Evolutionary conservation across 495 filamentous ascomycete genomes (phyloP).

Genomic region (Penicillium robsamsonii): DNA sequence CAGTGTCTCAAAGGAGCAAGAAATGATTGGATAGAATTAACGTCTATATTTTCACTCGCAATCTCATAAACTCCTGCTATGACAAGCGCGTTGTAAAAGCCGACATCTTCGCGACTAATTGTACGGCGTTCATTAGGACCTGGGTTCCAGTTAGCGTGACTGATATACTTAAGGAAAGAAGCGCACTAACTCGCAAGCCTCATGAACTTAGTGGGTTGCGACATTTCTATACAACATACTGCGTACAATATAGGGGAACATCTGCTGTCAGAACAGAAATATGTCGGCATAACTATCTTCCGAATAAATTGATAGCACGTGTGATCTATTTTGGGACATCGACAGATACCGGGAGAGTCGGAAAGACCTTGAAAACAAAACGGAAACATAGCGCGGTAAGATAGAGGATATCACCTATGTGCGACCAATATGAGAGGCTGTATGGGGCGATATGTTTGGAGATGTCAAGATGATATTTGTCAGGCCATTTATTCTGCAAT

Average conservation of each 20-base stretch:
- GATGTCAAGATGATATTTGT: not conserved
- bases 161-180: not conserved
- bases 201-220: not conserved
- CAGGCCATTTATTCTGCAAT: not conserved
- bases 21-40: slow-evolving; percentile 11
- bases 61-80: slow-evolving; percentile 27
- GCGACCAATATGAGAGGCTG: not conserved
- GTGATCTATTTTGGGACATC: not conserved
- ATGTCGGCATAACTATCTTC: not conserved
- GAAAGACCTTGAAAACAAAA: not conserved
- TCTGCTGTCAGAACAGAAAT: not conserved
- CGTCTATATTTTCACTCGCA: slow-evolving; percentile 9
- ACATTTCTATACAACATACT: not conserved
- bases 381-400: not conserved
- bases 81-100: slow-evolving; percentile 26
- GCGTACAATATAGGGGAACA: not conserved
- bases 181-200: slow-evolving; percentile 2
- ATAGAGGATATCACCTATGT: not conserved
- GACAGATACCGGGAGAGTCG: too few relatives aligned
- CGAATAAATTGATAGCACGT: not conserved
- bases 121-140: slow-evolving; percentile 30
- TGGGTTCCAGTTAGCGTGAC: slow-evolving; percentile 8
- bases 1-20: slow-evolving; percentile 19
- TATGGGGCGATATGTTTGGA: not conserved
- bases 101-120: slow-evolving; percentile 27